phyloP scores from a whole-genome alignment of 192 early-diverging fungal genomes.

The Entomortierella chlamydospora region DNA sequence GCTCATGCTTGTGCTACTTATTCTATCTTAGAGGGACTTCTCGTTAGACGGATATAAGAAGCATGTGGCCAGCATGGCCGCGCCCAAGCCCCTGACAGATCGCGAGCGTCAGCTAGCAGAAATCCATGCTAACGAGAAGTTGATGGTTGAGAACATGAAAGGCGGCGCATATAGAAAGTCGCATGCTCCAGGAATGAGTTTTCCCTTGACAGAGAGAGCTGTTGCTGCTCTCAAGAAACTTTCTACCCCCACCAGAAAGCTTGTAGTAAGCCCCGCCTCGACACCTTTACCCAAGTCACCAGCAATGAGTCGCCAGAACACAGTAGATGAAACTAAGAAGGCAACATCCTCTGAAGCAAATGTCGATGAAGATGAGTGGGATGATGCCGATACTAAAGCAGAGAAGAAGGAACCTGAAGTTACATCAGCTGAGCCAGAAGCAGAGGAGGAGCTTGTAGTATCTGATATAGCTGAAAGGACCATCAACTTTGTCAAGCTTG shows the following conservation, averaged over 20 bases:
- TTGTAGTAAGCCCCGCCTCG: conserved; percentile 39
- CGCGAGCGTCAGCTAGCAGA: conserved; percentile 84
- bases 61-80: conserved; percentile 68
- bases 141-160: conserved; percentile 56
- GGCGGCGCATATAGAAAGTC: conserved; percentile 69
- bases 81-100: conserved; percentile 85
- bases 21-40: conserved; percentile 64
- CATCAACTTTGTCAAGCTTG: conserved; percentile 74
- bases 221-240: conserved; percentile 69
- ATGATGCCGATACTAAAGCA: conserved; percentile 18
- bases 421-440: neutral
- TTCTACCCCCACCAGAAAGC: conserved; percentile 42
- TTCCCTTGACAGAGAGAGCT: conserved; percentile 72
- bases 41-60: conserved; percentile 72
- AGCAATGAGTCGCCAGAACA: conserved; percentile 22
- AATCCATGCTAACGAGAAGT: conserved; percentile 67
- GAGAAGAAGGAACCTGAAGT: conserved; percentile 18
- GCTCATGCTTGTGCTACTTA: no score
- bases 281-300: conserved; percentile 47
- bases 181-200: conserved; percentile 74
- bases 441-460: conserved; percentile 8
- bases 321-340: conserved; percentile 4
- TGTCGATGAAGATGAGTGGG: conserved; percentile 49
- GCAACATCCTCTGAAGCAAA: neutral
- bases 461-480: conserved; percentile 34